Percentiles rank a stretch among this genome's conserved stretches.
These are phyloP conservation scores for Penicillium cosmopolitanum DNA, from an alignment of 495 filamentous ascomycete species.

Conservation along the genomic window DNA sequence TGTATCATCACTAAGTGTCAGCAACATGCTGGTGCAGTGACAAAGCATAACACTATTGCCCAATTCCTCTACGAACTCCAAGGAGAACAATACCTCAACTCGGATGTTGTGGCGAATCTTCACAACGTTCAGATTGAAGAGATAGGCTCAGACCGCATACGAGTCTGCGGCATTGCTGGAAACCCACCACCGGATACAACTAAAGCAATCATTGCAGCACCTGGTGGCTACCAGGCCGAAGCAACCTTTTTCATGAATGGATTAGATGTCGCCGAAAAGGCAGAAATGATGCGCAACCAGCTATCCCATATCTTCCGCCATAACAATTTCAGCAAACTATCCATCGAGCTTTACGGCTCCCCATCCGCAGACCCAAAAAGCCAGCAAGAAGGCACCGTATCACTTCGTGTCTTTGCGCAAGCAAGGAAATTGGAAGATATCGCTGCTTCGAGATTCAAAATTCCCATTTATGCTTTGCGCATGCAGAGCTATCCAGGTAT, in stretches of 20 bases:
- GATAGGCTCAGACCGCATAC: slow-evolving; percentile 38
- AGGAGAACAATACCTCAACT: slow-evolving; percentile 50
- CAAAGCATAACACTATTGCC: slow-evolving; percentile 42
- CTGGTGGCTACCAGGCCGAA: slow-evolving; percentile 32
- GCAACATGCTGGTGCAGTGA: slow-evolving; percentile 16
- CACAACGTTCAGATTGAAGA: slow-evolving; percentile 37
- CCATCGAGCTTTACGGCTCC: slow-evolving; percentile 22
- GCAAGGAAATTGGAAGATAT: slow-evolving; percentile 23
- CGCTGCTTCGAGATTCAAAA: slow-evolving; percentile 20
- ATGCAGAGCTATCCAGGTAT: slow-evolving; percentile 34
- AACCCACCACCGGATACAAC: slow-evolving; percentile 50
- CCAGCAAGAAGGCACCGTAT: slow-evolving; percentile 22
- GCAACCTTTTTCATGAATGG: slow-evolving; percentile 20
- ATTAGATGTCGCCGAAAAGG: slow-evolving; percentile 14
- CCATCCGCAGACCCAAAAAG: slow-evolving; percentile 20
- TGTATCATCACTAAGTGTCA: slow-evolving; percentile 27
- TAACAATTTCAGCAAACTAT: slow-evolving; percentile 23
- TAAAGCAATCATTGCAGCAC: slow-evolving; percentile 47
- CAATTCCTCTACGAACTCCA: slow-evolving; percentile 59
- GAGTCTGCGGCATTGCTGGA: slow-evolving; percentile 41
- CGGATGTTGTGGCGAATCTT: slow-evolving; percentile 48
- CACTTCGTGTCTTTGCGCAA: slow-evolving; percentile 25
- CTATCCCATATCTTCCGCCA: slow-evolving; percentile 14
- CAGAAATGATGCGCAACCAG: slow-evolving; percentile 7
- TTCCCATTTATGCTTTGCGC: slow-evolving; percentile 24